Base-by-base conservation (phyloP, 257 asterid genomes). In the Salvia rosmarinus region DNA sequence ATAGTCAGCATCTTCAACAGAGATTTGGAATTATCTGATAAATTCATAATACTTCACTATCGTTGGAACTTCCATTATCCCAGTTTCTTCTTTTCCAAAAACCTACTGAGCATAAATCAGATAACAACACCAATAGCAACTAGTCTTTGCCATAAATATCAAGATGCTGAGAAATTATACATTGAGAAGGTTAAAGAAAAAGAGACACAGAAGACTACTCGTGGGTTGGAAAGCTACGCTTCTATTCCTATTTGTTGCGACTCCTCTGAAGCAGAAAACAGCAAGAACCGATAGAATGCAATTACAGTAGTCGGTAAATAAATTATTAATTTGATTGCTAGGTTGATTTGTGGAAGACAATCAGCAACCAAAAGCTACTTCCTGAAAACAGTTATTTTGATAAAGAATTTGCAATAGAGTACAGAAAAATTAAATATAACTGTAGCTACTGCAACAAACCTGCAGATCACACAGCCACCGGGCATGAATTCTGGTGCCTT, bases 381-480 rank as follows among this genome's bases (percentile, higher is more conserved):
- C 67, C 49, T 12, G 13, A 17, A 70, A 50, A 20, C 34, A 11
- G 61, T 23, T 34, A 19, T 54, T n/a, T 20, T 61, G 46, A 34
- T 40, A 65, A 70, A 35, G 40, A 61, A 65, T 50, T 23, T 19
- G 20, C 57, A 68, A 35, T 57, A 39, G 21, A 28, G 65, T 10
- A 21, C 12, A 34, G 39, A 16, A 16, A 79, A 25, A 37, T 8
- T 23, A 59, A 60, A 71, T 23, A 9, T 32, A 65, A 74, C 44
- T 20, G 66, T 16, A 70, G 1, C 64, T 11, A 61, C 62, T 9
- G 68, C 69, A 80, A 69, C 87, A 65, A 50, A 95, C 99, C 99
- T 95, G 98, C 99, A 95, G 75, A 92, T 86, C 79, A 87, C 87
- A 84, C 99, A 95, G 42, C 98, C 99, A 70, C 99, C 98, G 64